These are phyloP conservation scores for Knufia fluminis DNA, from an alignment of 2,329 filamentous ascomycete genomes.

Conservation along the genomic window DNA sequence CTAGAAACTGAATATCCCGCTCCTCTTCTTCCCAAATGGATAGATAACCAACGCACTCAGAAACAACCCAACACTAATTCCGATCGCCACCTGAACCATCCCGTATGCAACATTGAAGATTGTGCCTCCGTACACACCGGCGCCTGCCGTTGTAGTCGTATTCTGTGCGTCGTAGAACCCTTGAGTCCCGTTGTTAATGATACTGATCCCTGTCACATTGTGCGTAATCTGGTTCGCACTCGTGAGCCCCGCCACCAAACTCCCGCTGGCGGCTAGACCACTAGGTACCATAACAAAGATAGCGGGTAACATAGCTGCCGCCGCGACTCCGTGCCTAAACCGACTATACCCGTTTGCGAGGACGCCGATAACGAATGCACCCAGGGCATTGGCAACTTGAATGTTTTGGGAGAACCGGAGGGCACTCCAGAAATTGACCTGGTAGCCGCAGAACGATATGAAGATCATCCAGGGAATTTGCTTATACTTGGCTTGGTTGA, in stretches of 20 bases:
- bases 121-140: constrained; percentile 22
- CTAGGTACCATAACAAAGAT: constrained; percentile 64
- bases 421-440: constrained; percentile 64
- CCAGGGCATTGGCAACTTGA: constrained; percentile 67
- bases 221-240: constrained; percentile 32
- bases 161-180: constrained; percentile 10
- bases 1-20: constrained; percentile 36
- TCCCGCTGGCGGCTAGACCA: constrained; percentile 49
- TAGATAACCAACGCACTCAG: constrained; percentile 38
- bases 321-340: constrained; percentile 63
- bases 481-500: constrained; percentile 73
- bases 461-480: constrained; percentile 66
- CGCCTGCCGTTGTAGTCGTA: not conserved
- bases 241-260: constrained; percentile 47
- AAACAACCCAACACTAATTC: constrained; percentile 38
- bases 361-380: constrained; percentile 65
- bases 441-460: constrained; percentile 64
- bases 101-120: constrained; percentile 36
- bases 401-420: constrained; percentile 58
- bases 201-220: constrained; percentile 36
- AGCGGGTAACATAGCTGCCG: constrained; percentile 73
- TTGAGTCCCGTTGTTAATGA: constrained; percentile 30
- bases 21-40: constrained; percentile 36
- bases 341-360: constrained; percentile 70
- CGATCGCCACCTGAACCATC: constrained; percentile 40